phyloP scores from a whole-genome alignment of 768 basidiomycete species.

The Dentipellis fragilis region DNA sequence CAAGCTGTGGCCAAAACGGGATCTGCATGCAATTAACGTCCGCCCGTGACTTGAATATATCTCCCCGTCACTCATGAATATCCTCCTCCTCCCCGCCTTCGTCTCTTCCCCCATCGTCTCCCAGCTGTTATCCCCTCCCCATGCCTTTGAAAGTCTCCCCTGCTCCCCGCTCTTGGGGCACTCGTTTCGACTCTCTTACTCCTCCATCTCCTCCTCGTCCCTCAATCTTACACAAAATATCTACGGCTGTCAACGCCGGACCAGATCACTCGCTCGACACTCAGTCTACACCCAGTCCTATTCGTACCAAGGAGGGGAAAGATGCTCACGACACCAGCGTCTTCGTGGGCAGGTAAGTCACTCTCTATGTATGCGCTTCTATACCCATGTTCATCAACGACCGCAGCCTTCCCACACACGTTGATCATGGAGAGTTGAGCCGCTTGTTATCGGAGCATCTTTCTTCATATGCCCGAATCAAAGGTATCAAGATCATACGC shows the following conservation, averaged over 20 bases:
- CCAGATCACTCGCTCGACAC: constrained; percentile 14
- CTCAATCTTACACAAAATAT: constrained; percentile 7
- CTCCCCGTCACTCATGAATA: too few relatives aligned
- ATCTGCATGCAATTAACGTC: too few relatives aligned
- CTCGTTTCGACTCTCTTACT: constrained; percentile 58
- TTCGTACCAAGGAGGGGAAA: constrained; percentile 23
- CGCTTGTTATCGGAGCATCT: constrained; percentile 56
- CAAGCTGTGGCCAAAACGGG: too few relatives aligned
- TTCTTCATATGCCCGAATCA: constrained; percentile 53
- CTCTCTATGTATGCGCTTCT: constrained; percentile 7
- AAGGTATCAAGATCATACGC: constrained; percentile 60
- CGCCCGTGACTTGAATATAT: too few relatives aligned
- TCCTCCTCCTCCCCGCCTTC: not conserved
- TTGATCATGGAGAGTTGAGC: constrained; percentile 55
- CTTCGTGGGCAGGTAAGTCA: constrained; percentile 67
- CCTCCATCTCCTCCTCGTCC: constrained; percentile 36
- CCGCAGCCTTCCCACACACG: constrained; percentile 55
- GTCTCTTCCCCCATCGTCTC: not conserved
- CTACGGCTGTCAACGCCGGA: constrained; percentile 6
- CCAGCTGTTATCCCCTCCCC: not conserved
- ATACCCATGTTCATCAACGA: not conserved
- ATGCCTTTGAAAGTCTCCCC: constrained; percentile 36
- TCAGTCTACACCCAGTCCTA: constrained; percentile 10
- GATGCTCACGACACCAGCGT: constrained; percentile 69
- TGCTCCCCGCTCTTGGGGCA: constrained; percentile 52